Evolutionary conservation across 805 yeast genomes (phyloP).

Genomic region (Spathaspora boniae): DNA sequence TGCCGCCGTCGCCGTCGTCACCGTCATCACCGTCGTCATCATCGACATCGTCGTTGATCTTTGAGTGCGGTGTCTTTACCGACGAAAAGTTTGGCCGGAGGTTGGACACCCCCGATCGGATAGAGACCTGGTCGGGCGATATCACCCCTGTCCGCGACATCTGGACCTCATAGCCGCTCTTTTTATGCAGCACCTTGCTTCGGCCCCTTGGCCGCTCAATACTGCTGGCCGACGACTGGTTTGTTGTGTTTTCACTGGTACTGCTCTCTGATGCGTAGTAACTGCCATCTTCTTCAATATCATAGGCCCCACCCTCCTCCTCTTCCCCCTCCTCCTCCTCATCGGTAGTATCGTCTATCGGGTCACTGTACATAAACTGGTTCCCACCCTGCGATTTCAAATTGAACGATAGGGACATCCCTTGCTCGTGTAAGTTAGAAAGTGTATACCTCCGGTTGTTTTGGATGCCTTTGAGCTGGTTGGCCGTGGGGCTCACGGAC

Average conservation of each 20-base stretch:
- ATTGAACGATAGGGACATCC: conserved; percentile 62
- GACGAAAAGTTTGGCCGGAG: conserved; percentile 66
- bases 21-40: conserved; percentile 62
- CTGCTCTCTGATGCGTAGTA: not conserved
- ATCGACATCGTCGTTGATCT: conserved; percentile 61
- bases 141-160: not conserved
- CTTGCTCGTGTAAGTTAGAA: conserved; percentile 69
- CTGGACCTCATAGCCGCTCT: not conserved
- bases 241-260: too few species aligned
- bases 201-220: not conserved
- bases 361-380: conserved; percentile 23
- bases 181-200: not conserved
- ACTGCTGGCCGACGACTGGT: not conserved
- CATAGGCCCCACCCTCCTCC: conserved; percentile 16
- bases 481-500: conserved; percentile 15
- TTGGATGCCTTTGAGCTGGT: conserved; percentile 15
- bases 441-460: conserved; percentile 46
- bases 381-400: conserved; percentile 57
- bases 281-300: conserved; percentile 15
- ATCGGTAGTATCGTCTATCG: conserved; percentile 11
- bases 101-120: conserved; percentile 32
- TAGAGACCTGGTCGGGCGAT: conserved; percentile 27
- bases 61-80: conserved; percentile 66
- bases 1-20: conserved; percentile 27
- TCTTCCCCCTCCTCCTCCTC: conserved; percentile 12